These are phyloP conservation scores for Emmonsiellopsis sp. DNA, from an alignment of 2,329 filamentous ascomycete genomes.

Conservation along the genomic window DNA sequence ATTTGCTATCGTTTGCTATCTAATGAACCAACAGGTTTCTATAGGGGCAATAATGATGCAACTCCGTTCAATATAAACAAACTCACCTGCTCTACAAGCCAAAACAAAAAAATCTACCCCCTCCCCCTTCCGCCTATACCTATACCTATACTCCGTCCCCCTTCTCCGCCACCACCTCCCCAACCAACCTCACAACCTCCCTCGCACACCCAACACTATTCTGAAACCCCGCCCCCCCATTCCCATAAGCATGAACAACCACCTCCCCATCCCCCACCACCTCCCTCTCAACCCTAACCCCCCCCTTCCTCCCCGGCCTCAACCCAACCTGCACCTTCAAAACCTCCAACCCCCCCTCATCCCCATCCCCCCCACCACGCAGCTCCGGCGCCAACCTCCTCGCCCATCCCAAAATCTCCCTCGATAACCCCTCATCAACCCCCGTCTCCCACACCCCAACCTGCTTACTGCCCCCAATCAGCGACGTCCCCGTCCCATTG, in stretches of 20 bases:
- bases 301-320: conserved; percentile 36
- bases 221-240: conserved; percentile 37
- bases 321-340: conserved; percentile 35
- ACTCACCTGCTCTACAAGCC: too few relatives aligned
- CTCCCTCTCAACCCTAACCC: conserved; percentile 36
- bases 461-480: conserved; percentile 40
- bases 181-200: conserved; percentile 13
- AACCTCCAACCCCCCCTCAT: conserved; percentile 37
- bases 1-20: too few relatives aligned
- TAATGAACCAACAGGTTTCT: too few relatives aligned
- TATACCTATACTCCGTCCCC: too few relatives aligned
- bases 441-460: conserved; percentile 24
- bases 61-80: too few relatives aligned
- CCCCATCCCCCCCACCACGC: conserved; percentile 20
- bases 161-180: background rate
- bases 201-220: conserved; percentile 20
- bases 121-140: too few relatives aligned
- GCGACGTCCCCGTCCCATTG: conserved; percentile 30
- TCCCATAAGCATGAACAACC: conserved; percentile 41
- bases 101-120: too few relatives aligned
- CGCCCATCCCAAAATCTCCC: conserved; percentile 29
- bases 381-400: conserved; percentile 27
- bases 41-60: too few relatives aligned
- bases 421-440: conserved; percentile 24
- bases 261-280: conserved; percentile 18